phyloP scores from a whole-genome alignment of 2,329 filamentous ascomycete genomes.

The Epichloe gansuensis region DNA sequence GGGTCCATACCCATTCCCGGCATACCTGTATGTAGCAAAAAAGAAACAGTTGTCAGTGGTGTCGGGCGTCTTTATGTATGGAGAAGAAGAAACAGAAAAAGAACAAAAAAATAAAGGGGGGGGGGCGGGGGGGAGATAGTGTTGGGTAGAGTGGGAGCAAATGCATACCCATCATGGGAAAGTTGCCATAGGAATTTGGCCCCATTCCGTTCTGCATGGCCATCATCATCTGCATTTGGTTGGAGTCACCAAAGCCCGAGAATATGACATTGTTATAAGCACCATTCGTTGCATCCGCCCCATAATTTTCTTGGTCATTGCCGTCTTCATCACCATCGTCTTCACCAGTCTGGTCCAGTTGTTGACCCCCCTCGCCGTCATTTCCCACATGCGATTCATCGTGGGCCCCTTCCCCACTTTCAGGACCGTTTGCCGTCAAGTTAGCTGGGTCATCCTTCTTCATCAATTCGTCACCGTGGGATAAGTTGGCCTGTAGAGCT shows the following conservation, averaged over 20 bases:
- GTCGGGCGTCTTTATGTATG: neutral
- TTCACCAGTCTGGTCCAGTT: conserved; percentile 7
- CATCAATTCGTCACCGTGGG: neutral
- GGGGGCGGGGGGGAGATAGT: neutral
- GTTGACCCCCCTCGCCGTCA: neutral
- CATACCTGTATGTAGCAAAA: conserved; percentile 45
- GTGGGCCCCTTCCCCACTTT: conserved; percentile 1
- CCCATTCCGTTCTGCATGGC: conserved; percentile 58
- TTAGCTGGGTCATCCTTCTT: neutral
- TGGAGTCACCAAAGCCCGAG: conserved; percentile 50
- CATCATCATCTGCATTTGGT: conserved; percentile 73
- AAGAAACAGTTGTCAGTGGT: conserved; percentile 13
- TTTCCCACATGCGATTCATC: neutral
- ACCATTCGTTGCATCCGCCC: conserved; percentile 29
- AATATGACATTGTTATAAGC: conserved; percentile 45
- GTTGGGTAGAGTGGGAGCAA: neutral
- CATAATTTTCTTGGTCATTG: conserved; percentile 20
- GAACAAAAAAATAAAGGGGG: neutral
- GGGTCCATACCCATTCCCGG: conserved; percentile 76
- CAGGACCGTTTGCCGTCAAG: neutral
- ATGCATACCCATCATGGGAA: conserved; percentile 77
- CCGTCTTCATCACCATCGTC: conserved; percentile 13
- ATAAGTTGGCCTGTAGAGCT: neutral
- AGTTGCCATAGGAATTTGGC: conserved; percentile 40
- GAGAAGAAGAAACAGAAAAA: neutral